These are phyloP conservation scores for Sporormia fimetaria DNA, from an alignment of 495 filamentous ascomycete species.

Conservation along the genomic window DNA sequence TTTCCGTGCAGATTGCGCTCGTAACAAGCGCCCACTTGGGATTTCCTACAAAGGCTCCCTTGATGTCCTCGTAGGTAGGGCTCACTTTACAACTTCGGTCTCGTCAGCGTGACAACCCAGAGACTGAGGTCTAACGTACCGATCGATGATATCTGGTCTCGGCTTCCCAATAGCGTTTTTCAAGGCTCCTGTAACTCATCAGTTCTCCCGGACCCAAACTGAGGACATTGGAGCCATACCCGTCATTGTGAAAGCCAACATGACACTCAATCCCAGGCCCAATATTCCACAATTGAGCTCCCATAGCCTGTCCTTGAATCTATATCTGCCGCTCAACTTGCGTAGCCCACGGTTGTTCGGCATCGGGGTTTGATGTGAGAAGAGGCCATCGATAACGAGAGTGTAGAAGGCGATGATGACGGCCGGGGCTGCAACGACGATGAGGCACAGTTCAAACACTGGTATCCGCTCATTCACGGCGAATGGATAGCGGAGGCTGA, in stretches of 20 bases:
- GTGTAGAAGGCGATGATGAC: constrained; percentile 59
- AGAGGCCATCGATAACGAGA: constrained; percentile 58
- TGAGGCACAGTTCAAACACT: constrained; percentile 44
- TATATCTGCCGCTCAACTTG: constrained; percentile 54
- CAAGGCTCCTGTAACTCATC: constrained; percentile 42
- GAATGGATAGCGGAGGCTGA: constrained; percentile 59
- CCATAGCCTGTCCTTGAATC: constrained; percentile 58
- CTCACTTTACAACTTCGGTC: not conserved
- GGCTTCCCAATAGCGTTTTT: constrained; percentile 85
- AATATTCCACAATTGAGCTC: constrained; percentile 73
- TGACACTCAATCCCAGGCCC: constrained; percentile 57
- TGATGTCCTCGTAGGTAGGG: not conserved
- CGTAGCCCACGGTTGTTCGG: constrained; percentile 28
- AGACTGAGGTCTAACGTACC: constrained; percentile 11
- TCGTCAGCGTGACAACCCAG: constrained; percentile 23
- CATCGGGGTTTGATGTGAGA: constrained; percentile 49
- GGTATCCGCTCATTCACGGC: constrained; percentile 63
- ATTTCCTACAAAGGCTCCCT: constrained; percentile 34
- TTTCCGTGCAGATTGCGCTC: constrained; percentile 53
- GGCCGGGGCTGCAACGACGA: constrained; percentile 48
- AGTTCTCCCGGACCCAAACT: not conserved
- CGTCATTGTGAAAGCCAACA: constrained; percentile 62
- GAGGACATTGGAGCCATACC: constrained; percentile 23
- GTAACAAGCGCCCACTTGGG: constrained; percentile 5
- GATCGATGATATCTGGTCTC: constrained; percentile 61